Base-by-base conservation (phyloP, 2,329 filamentous ascomycete genomes). In the Fusarium camptoceras region DNA sequence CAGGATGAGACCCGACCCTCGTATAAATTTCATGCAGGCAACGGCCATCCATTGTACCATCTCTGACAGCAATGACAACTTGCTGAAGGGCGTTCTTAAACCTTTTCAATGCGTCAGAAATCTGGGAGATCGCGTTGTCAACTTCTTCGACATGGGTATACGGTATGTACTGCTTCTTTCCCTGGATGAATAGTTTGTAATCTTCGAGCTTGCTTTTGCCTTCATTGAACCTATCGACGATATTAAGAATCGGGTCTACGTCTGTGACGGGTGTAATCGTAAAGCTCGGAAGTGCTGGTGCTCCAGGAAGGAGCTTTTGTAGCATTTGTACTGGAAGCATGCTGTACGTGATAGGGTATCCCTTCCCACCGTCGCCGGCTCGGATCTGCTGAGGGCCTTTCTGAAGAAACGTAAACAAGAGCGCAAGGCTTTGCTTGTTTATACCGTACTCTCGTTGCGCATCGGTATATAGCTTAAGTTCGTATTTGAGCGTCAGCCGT, bases 391-490 rank as follows among this genome's bases (percentile, higher is more conserved):
- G 48, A 0, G 51, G 54, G 1, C 55, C 59, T 0, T 31, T 22
- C 10, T 50, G 54, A 2, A 72, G 47, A 41, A 72, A 68, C 0
- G 15, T 28, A 10, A 41, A 57, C 43, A 64, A 16, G 0, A 64
- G 9, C 27, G 61, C 55, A 8, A 42, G 46, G 6, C 7, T 68
- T 15, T 30, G 2, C 14, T 48, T 11, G 20, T 8, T 9, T 42
- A 59, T 16, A 5, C 41, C 18, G 55, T 20, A 2, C 28, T 72
- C 11, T 41, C 62, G 1, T 5, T 72, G 31, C 2, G 44, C 34
- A 30, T 73, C 71, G 7, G 56, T 61, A 27, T 73, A 73, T 1
- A 73, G 41, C 3, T 12, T 56, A 8, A 73, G 37, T 0, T 62
- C 43, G 39, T 55, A 42, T 20, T 31, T 22, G 10, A 73, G 55